Conservation (phyloP, 805 yeast species). For the Diddensiella santjacobensis region DNA sequence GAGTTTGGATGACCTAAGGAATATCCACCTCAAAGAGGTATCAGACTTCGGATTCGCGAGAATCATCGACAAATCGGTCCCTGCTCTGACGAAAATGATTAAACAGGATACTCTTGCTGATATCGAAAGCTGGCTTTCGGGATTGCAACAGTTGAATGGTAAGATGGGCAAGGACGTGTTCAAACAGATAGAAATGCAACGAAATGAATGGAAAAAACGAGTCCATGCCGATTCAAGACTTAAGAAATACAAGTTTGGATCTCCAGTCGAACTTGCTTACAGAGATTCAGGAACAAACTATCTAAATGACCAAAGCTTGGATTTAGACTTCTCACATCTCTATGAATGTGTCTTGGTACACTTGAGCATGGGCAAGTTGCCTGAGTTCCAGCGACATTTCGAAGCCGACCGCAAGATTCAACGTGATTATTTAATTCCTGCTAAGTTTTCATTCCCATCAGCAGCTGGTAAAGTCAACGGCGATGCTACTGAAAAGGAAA, state of each 20-base stretch:
- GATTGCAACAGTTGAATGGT: conserved; percentile 39
- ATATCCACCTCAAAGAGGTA: conserved; percentile 61
- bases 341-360: conserved; percentile 82
- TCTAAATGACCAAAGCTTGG: conserved; percentile 35
- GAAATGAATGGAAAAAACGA: conserved; percentile 54
- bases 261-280: conserved; percentile 78
- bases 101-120: conserved; percentile 63
- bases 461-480: conserved; percentile 17
- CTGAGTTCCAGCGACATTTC: conserved; percentile 58
- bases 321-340: conserved; percentile 64
- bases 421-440: conserved; percentile 67
- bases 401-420: conserved; percentile 68
- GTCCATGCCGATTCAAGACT: conserved; percentile 44
- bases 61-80: conserved; percentile 70
- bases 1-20: conserved; percentile 69
- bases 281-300: conserved; percentile 54
- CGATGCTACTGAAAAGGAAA: conserved; percentile 31
- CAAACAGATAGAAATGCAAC: conserved; percentile 52
- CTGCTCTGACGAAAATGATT: conserved; percentile 67
- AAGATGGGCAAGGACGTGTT: conserved; percentile 56
- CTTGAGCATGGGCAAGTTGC: conserved; percentile 62
- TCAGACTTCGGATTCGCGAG: conserved; percentile 70
- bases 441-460: conserved; percentile 41
- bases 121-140: conserved; percentile 55
- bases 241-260: conserved; percentile 64